Percentiles rank a stretch among this genome's conserved stretches.
These are phyloP conservation scores for Firmiana major DNA, from an alignment of 345 rosid species.

Conservation along the genomic window DNA sequence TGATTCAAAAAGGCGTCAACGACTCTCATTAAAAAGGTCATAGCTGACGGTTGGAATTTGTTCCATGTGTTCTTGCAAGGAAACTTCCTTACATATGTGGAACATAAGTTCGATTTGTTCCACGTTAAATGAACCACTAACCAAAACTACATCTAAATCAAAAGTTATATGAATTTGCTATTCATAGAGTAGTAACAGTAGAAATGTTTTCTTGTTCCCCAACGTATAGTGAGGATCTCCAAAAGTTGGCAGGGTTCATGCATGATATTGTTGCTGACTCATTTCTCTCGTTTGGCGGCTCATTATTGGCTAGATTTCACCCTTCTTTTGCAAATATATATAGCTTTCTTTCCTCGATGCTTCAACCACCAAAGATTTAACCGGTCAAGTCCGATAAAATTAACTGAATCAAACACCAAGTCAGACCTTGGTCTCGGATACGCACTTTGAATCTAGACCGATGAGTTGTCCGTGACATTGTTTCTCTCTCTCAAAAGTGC, in stretches of 20 bases:
- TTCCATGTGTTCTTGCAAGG: not conserved
- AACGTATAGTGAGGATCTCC: not conserved
- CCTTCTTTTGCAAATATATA: not conserved
- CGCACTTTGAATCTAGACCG: not conserved
- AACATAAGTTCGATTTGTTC: not conserved
- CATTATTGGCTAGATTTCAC: no score
- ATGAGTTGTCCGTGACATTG: no score
- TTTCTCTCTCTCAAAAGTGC: no score
- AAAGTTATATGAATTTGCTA: not conserved
- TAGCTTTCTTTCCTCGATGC: not conserved
- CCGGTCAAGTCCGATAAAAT: not conserved
- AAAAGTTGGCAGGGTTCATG: not conserved
- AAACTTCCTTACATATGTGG: constrained; percentile 10
- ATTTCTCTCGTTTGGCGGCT: constrained; percentile 1
- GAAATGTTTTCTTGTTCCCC: not conserved
- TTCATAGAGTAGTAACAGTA: not conserved
- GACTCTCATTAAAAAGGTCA: constrained; percentile 13
- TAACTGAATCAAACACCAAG: no score
- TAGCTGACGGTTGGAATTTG: constrained; percentile 23
- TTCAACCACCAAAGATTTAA: not conserved
- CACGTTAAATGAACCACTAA: not conserved
- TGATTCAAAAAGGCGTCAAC: not conserved
- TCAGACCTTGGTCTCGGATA: no score
- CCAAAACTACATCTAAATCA: not conserved
- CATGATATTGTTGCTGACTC: not conserved